Base-by-base conservation (phyloP, 176 grass and related monocot species). In the Chrysopogon serrulatus region DNA sequence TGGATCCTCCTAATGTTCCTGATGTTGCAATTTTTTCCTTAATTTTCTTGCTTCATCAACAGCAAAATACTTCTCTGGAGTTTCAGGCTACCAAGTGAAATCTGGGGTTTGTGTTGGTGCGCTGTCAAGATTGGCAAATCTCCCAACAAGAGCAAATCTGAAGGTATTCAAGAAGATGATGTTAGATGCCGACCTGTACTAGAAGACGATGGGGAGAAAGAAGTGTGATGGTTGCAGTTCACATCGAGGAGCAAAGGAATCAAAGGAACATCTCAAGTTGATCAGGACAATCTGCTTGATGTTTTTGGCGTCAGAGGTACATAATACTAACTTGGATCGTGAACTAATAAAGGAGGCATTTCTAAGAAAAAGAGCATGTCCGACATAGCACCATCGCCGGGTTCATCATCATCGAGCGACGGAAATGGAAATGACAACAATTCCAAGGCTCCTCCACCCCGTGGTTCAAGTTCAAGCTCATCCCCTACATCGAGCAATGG, bases 351-450 rank as follows among this genome's bases (percentile, higher is more conserved):
- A 62, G 40, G 8, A 74, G 81, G 21, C 12, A 1, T 37, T 6
- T 10, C 16, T 5, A 6, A 37, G 64, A 39, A 76, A 34, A 75
- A 35, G 35, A 66, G 11, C 61, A 89, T 89, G 87, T 74, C 87
- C 30, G 34, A 79, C n/a, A 32, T 61, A 79, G 87, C 87, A 17
- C 69, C 76, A n/a, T 80, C 82, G 4, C 87, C 87, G 1, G 68
- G 69, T 24, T 84, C 87, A 12, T 84, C 87, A 1, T 19, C 64
- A 5, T 49, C 51, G 0, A 44, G 7, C 7, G 12, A 40, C 34
- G 45, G 75, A 42, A 60, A 82, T 41, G 36, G 30, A 75, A 67
- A 48, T 61, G 79, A 31, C 31, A 66, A 31, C 19, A 65, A 74
- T 84, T 88, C 78, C 73, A 90, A 79, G 47, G 76, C 80, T 0